Evolutionary conservation across 257 asterid genomes (phyloP), one percentile per base, ranked within the genome.

Genomic region (Plantago ovata): DNA sequence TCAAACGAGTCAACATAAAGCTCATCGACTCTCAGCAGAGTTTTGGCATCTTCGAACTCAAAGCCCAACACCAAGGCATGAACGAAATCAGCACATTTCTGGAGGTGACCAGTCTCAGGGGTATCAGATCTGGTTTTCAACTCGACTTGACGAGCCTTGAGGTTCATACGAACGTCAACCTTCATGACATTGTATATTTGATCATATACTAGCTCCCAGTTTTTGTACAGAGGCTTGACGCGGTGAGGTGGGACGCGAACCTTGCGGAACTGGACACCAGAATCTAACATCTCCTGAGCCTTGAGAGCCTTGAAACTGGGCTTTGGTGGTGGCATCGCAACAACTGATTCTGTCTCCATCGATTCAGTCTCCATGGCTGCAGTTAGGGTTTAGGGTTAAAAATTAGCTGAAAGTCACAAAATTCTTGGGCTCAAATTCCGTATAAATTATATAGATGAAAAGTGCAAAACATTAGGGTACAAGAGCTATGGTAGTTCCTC

Each of bases 1-100:
- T 79, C 85, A 24, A 79, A 79, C 1, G 85, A 79, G 13, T 79
- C 85, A 6, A 79, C 77, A n/a, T 76, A 79, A 15, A 79, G 58
- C 13, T 73, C 80, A 12, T 79, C 85, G 39, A 72, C 7, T 15
- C 76, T 75, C 19, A 79, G 76, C 60, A 79, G 38, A 1, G 76
- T 64, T 3, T 70, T 61, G 7, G 78, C 85, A 40, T 79, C 82
- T 15, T 67, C 57, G 1, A 68, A 41, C n/a, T 73, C 80, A 22
- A 79, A 79, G 0, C 85, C 85, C 3, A 79, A 71, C 76, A 76
- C 69, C 51, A 79, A 70, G 10, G 82, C 80, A 45, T 79, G 85
- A 10, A 76, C 80, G 6, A 79, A 76, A 46, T 79, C 85, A 9
- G 80, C 85, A 58, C 76, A 70, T n/a, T 73, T 79, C 24, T 79